Percentiles rank a stretch among this genome's conserved stretches.
These are phyloP conservation scores for Talaromyces sp. DNA, from an alignment of 2,329 filamentous ascomycete genomes.

Conservation along the genomic window DNA sequence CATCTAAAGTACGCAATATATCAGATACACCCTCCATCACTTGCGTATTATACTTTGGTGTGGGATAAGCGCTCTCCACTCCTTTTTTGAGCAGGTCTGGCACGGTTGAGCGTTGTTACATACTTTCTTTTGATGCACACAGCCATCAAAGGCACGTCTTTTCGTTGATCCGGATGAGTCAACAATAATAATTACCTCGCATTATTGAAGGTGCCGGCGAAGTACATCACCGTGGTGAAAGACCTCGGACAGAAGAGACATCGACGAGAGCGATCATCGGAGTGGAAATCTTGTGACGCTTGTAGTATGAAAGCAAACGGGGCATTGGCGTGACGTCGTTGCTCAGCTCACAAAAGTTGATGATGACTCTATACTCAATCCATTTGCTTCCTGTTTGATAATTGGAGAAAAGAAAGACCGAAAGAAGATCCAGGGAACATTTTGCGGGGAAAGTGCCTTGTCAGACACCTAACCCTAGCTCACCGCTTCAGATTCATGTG, in stretches of 20 bases:
- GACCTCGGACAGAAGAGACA: not conserved
- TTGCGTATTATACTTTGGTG: not conserved
- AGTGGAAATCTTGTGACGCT: not conserved
- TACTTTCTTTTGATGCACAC: not conserved
- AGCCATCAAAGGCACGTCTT: not conserved
- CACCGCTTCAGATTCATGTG: too few relatives aligned
- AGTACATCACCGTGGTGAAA: not conserved
- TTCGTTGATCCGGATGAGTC: not conserved
- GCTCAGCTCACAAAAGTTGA: not conserved
- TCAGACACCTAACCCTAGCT: too few relatives aligned
- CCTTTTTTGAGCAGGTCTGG: not conserved
- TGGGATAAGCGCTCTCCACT: not conserved
- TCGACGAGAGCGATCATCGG: not conserved
- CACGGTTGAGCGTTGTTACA: not conserved
- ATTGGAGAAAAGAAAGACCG: not conserved
- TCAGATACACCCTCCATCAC: not conserved
- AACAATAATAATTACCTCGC: not conserved
- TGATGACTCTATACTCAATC: not conserved
- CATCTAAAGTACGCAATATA: not conserved
- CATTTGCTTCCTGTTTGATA: not conserved
- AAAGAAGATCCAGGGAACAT: not conserved
- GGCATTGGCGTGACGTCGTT: not conserved
- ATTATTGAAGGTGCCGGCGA: not conserved
- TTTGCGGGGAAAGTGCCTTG: not conserved
- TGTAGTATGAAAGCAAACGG: not conserved